Conservation (phyloP, 768 basidiomycete genomes). For the Leccinum rimulosum region DNA sequence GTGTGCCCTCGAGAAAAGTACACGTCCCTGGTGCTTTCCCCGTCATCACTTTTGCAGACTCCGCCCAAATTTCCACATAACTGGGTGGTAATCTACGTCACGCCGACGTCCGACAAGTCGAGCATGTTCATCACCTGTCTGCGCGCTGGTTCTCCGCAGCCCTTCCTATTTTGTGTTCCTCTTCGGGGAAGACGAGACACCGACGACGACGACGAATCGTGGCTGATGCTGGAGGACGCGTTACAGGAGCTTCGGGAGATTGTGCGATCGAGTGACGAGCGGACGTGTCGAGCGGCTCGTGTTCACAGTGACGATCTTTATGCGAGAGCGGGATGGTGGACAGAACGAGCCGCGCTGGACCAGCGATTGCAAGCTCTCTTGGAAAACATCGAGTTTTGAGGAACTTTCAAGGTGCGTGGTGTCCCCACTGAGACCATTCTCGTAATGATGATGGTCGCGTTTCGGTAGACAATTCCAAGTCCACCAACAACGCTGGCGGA, state of each 20-base stretch:
- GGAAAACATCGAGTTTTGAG: slow-evolving; percentile 88
- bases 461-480: slow-evolving; percentile 48
- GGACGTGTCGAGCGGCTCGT: slow-evolving; percentile 44
- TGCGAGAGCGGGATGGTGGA: slow-evolving; percentile 81
- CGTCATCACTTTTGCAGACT: slow-evolving; percentile 39
- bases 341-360: slow-evolving; percentile 72
- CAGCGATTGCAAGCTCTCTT: slow-evolving; percentile 69
- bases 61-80: slow-evolving; percentile 56
- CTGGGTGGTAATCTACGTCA: slow-evolving; percentile 86
- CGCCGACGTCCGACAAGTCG: slow-evolving; percentile 8
- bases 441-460: not conserved
- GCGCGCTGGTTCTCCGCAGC: slow-evolving; percentile 39
- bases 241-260: slow-evolving; percentile 75
- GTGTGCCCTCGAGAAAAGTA: slow-evolving; percentile 49
- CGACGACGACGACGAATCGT: slow-evolving; percentile 66
- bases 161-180: slow-evolving; percentile 87
- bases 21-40: slow-evolving; percentile 24
- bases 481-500: slow-evolving; percentile 41
- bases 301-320: no score
- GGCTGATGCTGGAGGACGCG: slow-evolving; percentile 75
- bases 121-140: no score
- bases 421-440: not conserved
- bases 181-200: slow-evolving; percentile 78
- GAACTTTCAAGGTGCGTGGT: slow-evolving; percentile 84
- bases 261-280: slow-evolving; percentile 66